These are phyloP conservation scores for Fraxinus quadrangulata DNA, from an alignment of 257 asterid species.

Conservation along the genomic window DNA sequence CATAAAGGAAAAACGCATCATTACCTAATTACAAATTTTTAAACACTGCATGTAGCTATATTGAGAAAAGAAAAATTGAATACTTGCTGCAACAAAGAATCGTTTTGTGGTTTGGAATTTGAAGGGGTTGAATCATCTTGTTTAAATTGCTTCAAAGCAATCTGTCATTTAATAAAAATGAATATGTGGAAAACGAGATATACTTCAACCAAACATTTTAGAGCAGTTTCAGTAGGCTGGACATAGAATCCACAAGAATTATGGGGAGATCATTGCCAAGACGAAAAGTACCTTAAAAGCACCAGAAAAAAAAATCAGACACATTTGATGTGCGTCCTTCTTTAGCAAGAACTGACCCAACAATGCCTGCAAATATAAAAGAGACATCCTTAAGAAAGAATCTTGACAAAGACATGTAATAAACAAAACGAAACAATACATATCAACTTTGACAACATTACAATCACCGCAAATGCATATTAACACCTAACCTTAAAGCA, in stretches of 20 bases:
- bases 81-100: conserved; percentile 82
- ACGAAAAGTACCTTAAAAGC: conserved; percentile 66
- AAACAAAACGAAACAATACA: conserved; percentile 16
- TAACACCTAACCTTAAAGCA: background rate
- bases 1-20: background rate
- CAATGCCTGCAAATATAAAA: conserved; percentile 57
- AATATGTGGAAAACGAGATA: conserved; percentile 15
- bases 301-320: conserved; percentile 61
- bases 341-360: conserved; percentile 77
- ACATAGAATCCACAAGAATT: background rate
- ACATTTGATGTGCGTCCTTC: conserved; percentile 62
- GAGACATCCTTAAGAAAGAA: conserved; percentile 21
- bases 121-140: conserved; percentile 60
- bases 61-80: background rate
- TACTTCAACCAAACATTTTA: conserved; percentile 5
- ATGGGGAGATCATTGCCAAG: conserved; percentile 4
- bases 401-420: background rate
- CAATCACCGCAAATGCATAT: conserved; percentile 1
- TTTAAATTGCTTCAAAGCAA: conserved; percentile 50
- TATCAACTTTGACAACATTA: background rate
- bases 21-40: conserved; percentile 5
- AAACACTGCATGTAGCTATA: background rate
- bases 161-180: conserved; percentile 43
- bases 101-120: conserved; percentile 59
- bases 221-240: background rate